phyloP scores from a whole-genome alignment of 2,329 filamentous ascomycete species.

The Tolypocladium tundrense region DNA sequence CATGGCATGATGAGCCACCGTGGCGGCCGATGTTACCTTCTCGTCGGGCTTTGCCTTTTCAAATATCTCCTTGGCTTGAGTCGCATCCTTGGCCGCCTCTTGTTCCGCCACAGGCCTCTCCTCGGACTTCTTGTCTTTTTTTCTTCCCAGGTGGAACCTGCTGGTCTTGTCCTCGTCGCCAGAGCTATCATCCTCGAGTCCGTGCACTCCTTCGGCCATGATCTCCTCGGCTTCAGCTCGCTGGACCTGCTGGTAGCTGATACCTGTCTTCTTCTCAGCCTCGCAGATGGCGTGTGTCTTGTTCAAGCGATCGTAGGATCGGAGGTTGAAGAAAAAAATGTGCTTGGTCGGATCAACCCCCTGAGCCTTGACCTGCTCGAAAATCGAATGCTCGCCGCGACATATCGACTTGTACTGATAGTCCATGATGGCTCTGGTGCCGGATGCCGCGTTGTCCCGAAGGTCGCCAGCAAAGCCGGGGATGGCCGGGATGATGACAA shows the following conservation, averaged over 20 bases:
- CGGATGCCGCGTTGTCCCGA: slow-evolving; percentile 68
- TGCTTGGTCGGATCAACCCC: slow-evolving; percentile 71
- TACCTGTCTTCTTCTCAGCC: slow-evolving; percentile 70
- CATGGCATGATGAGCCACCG: slow-evolving; percentile 75
- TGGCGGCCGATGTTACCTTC: slow-evolving; percentile 25
- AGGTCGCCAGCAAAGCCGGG: slow-evolving; percentile 93
- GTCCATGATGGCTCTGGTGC: slow-evolving; percentile 93
- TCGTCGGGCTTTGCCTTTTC: slow-evolving; percentile 34
- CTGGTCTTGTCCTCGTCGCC: slow-evolving; percentile 1
- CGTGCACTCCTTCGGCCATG: slow-evolving; percentile 66
- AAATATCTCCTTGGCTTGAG: slow-evolving; percentile 41
- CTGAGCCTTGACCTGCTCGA: slow-evolving; percentile 59
- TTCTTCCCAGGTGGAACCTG: slow-evolving; percentile 26
- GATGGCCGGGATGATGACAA: slow-evolving; percentile 81
- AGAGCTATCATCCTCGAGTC: slow-evolving; percentile 32
- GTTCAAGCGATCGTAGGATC: slow-evolving; percentile 87
- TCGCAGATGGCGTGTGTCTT: slow-evolving; percentile 63
- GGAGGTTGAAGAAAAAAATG: slow-evolving; percentile 88
- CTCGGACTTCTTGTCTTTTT: slow-evolving; percentile 34
- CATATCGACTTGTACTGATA: slow-evolving; percentile 97
- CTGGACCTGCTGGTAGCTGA: slow-evolving; percentile 79
- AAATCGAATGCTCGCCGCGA: slow-evolving; percentile 85
- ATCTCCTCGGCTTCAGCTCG: slow-evolving; percentile 82
- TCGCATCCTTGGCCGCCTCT: slow-evolving; percentile 25
- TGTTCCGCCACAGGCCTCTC: slow-evolving; percentile 17